Base-by-base conservation (phyloP, 306 rosid species). In the Arachis stenosperma region DNA sequence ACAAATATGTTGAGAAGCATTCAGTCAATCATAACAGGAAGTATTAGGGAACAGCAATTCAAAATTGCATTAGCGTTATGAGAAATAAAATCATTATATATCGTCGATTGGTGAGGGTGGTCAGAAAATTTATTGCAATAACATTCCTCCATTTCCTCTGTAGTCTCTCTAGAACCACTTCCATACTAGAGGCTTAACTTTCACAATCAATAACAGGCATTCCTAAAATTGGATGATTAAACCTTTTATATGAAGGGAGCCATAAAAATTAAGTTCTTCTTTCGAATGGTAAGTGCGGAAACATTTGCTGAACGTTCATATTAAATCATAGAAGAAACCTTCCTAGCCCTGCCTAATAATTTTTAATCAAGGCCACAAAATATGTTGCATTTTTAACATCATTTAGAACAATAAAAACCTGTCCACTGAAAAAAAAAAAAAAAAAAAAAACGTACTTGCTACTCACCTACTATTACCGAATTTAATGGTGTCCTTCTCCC, bases 381-480 rank as follows among this genome's bases (percentile, higher is more conserved):
- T 63, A 48, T 14, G n/a, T 43, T 57, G 33, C 12, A 52, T 9
- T 44, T 56, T 71, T 52, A 65, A 75, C 71, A 61, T 75, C 15
- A 61, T 69, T 61, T 75, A 51, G 33, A 67, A 44, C 7, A 36
- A 66, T 3, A 55, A 74, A 79, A 58, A 55, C 47, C 41, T 68
- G 4, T 33, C 37, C 37, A 33, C 4, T 2, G 37, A 33, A 33
- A 33, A 51, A 41, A 33, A 17, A 17, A 17, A 17, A 17, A 61
- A 40, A 6, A 36, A 66, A 2, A 54, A 74, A 61, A 40, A 6
- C 27, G 62, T 68, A 68, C 62, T 69, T 46, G 82, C 41, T 61
- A 64, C 90, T 63, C 83, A 91, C 97, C 97, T 94, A 69, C 96
- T 94, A 76, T 94, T 94, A 61, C 99, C 99, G 79, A 94, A 94